phyloP scores from a whole-genome alignment of 176 grass and related monocot species.

The Urochloa ruziziensis region DNA sequence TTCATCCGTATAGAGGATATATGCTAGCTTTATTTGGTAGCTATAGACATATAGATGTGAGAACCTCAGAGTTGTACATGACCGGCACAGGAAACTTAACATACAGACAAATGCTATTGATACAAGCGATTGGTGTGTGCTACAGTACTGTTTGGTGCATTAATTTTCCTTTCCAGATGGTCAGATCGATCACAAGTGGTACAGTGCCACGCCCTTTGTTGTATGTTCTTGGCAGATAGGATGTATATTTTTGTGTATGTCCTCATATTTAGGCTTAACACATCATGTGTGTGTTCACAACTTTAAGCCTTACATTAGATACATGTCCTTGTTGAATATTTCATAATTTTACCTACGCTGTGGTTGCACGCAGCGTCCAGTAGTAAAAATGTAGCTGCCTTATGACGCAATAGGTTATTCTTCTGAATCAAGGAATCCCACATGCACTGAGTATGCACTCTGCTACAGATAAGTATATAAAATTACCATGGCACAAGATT shows the following conservation, averaged over 20 bases:
- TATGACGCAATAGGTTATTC: constrained; percentile 8
- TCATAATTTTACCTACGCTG: not conserved
- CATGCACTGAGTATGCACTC: constrained; percentile 10
- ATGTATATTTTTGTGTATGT: not conserved
- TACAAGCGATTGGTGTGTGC: constrained; percentile 12
- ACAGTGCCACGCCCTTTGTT: constrained; percentile 34
- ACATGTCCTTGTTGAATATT: not conserved
- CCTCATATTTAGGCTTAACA: not conserved
- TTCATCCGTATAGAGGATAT: not conserved
- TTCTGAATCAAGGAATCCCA: constrained; percentile 19
- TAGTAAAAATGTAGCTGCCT: not conserved
- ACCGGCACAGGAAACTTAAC: not conserved
- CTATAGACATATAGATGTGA: not conserved
- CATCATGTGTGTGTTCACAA: not conserved
- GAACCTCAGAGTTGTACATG: not conserved
- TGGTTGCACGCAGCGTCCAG: not conserved
- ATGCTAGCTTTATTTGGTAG: not conserved
- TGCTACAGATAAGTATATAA: constrained; percentile 12
- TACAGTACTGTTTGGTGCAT: constrained; percentile 28
- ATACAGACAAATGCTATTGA: constrained; percentile 29
- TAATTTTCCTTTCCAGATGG: constrained; percentile 5
- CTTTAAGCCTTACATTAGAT: not conserved
- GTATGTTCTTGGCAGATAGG: constrained; percentile 33
- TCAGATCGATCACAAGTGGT: constrained; percentile 6
- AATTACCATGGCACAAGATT: not conserved